Percentiles rank a stretch among this genome's conserved stretches.
Conservation (phyloP, 257 asterid genomes). For the Ehretia macrophylla region DNA sequence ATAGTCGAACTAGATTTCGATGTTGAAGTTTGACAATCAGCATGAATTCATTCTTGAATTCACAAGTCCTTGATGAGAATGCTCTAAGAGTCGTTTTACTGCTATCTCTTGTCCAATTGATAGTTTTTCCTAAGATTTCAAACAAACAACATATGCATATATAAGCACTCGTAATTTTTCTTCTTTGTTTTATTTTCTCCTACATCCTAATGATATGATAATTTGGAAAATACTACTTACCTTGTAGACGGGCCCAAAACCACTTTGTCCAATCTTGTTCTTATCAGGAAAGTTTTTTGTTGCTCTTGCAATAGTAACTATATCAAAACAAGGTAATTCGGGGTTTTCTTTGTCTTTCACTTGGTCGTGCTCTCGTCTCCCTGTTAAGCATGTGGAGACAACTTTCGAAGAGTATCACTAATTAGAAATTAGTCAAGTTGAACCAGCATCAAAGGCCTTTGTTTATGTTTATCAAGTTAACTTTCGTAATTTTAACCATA, state of each 20-base stretch:
- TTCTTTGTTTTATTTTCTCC: no score
- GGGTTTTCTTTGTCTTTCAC: conserved; percentile 3
- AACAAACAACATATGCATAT: neutral
- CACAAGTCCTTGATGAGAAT: conserved; percentile 32
- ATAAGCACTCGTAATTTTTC: no score
- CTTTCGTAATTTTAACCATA: no score
- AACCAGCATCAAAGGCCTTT: no score
- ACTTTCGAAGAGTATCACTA: no score
- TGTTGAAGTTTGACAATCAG: conserved; percentile 36
- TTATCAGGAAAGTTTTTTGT: conserved; percentile 1
- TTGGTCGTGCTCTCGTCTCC: no score
- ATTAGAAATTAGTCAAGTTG: no score
- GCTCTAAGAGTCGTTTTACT: conserved; percentile 24
- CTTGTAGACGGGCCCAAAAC: conserved; percentile 16
- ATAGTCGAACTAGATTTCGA: conserved; percentile 31
- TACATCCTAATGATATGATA: no score
- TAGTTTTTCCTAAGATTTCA: conserved; percentile 1
- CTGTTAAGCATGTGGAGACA: no score
- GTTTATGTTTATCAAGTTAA: no score
- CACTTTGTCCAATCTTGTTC: conserved; percentile 16
- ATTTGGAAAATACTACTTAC: neutral
- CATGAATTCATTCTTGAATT: conserved; percentile 35
- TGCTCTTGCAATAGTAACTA: conserved; percentile 4
- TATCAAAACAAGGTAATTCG: neutral
- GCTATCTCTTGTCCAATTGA: conserved; percentile 33